Evolutionary conservation across 2,329 filamentous ascomycete genomes (phyloP).

Genomic region (Onygena corvina): DNA sequence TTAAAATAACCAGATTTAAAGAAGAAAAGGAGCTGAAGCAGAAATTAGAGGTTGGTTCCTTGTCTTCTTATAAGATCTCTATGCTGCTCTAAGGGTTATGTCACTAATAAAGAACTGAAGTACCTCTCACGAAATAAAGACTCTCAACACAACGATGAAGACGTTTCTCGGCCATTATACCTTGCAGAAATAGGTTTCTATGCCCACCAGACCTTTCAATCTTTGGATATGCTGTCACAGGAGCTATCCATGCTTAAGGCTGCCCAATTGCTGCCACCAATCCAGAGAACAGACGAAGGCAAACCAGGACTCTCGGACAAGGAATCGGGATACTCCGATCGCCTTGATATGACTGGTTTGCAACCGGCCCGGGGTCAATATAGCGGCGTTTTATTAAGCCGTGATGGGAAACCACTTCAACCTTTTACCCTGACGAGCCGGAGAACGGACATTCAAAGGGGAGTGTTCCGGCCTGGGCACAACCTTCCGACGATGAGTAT

Average conservation of each 20-base stretch:
- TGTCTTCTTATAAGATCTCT: constrained; percentile 15
- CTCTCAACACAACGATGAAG: constrained; percentile 63
- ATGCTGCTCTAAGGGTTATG: constrained; percentile 22
- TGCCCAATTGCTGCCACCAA: constrained; percentile 42
- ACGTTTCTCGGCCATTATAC: constrained; percentile 65
- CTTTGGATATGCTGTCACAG: constrained; percentile 73
- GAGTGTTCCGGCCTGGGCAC: constrained; percentile 82
- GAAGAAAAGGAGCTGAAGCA: constrained; percentile 75
- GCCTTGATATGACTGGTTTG: constrained; percentile 56
- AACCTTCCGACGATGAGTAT: constrained; percentile 96
- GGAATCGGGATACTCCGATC: constrained; percentile 53
- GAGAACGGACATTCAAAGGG: constrained; percentile 60
- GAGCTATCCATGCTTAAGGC: constrained; percentile 72
- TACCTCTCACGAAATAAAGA: constrained; percentile 49
- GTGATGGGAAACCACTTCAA: constrained; percentile 70
- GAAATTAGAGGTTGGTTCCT: constrained; percentile 69
- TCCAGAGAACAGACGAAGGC: constrained; percentile 33
- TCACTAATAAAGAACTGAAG: constrained; percentile 25
- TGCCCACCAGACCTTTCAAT: constrained; percentile 70
- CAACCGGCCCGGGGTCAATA: constrained; percentile 34
- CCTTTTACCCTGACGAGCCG: constrained; percentile 78
- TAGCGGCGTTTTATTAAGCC: constrained; percentile 61
- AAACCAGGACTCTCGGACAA: constrained; percentile 31
- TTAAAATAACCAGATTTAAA: constrained; percentile 75
- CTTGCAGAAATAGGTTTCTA: constrained; percentile 62